Conservation (phyloP, 306 rosid species). For the Dryas drummondii region DNA sequence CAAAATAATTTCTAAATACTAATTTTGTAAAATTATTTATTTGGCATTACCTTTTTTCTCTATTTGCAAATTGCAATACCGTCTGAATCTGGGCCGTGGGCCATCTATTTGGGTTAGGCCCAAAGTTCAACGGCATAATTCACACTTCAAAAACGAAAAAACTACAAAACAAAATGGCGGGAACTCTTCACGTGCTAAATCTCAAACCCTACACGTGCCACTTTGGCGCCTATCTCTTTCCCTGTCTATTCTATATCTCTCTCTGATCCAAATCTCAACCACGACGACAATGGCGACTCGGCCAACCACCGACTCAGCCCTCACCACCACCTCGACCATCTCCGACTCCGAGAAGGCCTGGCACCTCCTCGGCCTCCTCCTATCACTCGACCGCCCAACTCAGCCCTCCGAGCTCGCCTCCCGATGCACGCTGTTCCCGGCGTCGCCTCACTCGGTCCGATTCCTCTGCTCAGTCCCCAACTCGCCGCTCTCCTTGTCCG, state of each 20-base stretch:
- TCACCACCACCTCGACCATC: background rate
- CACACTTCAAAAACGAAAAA: no score
- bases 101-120: background rate
- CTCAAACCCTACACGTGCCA: constrained; percentile 25
- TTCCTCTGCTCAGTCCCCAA: constrained; percentile 32
- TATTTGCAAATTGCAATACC: no score
- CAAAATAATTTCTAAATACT: no score
- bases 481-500: constrained; percentile 41
- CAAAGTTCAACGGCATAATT: background rate
- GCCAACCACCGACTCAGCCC: constrained; percentile 13
- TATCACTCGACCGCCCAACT: constrained; percentile 37
- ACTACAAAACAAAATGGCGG: constrained; percentile 17
- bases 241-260: constrained; percentile 3
- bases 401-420: constrained; percentile 36
- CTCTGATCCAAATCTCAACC: constrained; percentile 23
- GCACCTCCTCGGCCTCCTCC: constrained; percentile 36
- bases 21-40: no score
- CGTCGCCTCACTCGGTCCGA: constrained; percentile 32
- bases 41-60: no score
- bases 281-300: constrained; percentile 22
- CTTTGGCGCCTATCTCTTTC: constrained; percentile 33
- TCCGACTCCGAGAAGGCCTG: constrained; percentile 32
- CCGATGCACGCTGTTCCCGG: constrained; percentile 38
- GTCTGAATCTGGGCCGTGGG: no score
- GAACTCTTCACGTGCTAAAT: constrained; percentile 17